phyloP scores from a whole-genome alignment of 2,329 filamentous ascomycete genomes.

The Ascosphaera aggregata region DNA sequence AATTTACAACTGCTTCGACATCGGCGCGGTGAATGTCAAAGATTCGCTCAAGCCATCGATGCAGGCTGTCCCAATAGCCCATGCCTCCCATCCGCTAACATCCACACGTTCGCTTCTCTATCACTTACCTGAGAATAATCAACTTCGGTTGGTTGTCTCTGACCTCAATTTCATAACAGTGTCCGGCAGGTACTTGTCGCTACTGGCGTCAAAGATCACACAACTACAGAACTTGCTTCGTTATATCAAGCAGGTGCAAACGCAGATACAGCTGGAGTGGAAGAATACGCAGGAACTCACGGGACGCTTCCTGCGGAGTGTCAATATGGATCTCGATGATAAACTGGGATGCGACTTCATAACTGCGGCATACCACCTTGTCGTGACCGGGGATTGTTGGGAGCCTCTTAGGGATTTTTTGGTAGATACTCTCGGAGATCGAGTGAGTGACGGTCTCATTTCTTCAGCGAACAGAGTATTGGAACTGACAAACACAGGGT shows the following conservation, averaged over 20 bases:
- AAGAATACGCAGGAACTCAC: constrained; percentile 62
- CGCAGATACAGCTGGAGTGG: constrained; percentile 62
- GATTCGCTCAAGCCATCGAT: constrained; percentile 15
- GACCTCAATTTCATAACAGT: constrained; percentile 65
- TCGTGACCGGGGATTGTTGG: constrained; percentile 61
- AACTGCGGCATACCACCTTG: constrained; percentile 60
- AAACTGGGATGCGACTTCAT: constrained; percentile 42
- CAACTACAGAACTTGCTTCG: constrained; percentile 67
- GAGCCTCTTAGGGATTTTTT: constrained; percentile 66
- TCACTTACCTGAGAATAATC: constrained; percentile 16
- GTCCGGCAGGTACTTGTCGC: constrained; percentile 51
- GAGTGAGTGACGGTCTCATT: constrained; percentile 27
- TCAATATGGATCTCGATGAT: constrained; percentile 51
- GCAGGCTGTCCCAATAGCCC: constrained; percentile 25
- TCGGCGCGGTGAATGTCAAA: constrained; percentile 32
- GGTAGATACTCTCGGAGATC: constrained; percentile 56
- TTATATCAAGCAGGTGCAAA: constrained; percentile 61
- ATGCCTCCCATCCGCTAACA: constrained; percentile 48
- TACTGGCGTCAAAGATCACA: constrained; percentile 69
- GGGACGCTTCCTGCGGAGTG: constrained; percentile 48
- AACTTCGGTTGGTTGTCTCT: constrained; percentile 44
- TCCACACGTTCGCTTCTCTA: constrained; percentile 56
- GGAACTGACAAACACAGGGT: constrained; percentile 28
- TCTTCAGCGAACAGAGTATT: not conserved
- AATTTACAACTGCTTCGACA: constrained; percentile 67